Evolutionary conservation across 495 filamentous ascomycete species (phyloP).

Genomic region (Aspergillus ellipticus): DNA sequence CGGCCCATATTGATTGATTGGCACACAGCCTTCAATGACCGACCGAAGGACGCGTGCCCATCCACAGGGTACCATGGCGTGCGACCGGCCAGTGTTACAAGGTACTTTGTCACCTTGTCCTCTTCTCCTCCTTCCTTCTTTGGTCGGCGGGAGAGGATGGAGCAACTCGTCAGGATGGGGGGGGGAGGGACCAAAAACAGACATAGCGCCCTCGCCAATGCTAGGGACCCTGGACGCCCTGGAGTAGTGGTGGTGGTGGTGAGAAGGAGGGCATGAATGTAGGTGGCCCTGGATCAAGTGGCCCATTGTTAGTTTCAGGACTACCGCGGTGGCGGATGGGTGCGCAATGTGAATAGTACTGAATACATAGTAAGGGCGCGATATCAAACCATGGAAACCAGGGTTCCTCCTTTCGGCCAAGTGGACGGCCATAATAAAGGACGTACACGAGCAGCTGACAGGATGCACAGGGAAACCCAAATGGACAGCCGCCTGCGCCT

Average conservation of each 20-base stretch:
- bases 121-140: neutral
- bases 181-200: neutral
- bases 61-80: neutral
- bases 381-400: conserved; percentile 10
- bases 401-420: conserved; percentile 7
- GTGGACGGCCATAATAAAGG: neutral
- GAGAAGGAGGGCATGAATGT: neutral
- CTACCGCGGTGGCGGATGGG: conserved; percentile 19
- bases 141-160: neutral
- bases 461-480: conserved; percentile 8
- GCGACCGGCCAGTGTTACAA: neutral
- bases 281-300: conserved; percentile 10
- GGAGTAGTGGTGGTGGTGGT: conserved; percentile 13
- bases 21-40: neutral
- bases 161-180: no score
- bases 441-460: conserved; percentile 17
- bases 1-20: neutral
- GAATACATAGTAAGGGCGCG: conserved; percentile 25
- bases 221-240: conserved; percentile 19
- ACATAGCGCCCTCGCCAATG: conserved; percentile 12
- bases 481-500: conserved; percentile 4
- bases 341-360: conserved; percentile 17
- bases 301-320: conserved; percentile 20
- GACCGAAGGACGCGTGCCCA: neutral
- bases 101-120: neutral